Conservation (phyloP, 768 basidiomycete genomes). For the Cyathus striatus region DNA sequence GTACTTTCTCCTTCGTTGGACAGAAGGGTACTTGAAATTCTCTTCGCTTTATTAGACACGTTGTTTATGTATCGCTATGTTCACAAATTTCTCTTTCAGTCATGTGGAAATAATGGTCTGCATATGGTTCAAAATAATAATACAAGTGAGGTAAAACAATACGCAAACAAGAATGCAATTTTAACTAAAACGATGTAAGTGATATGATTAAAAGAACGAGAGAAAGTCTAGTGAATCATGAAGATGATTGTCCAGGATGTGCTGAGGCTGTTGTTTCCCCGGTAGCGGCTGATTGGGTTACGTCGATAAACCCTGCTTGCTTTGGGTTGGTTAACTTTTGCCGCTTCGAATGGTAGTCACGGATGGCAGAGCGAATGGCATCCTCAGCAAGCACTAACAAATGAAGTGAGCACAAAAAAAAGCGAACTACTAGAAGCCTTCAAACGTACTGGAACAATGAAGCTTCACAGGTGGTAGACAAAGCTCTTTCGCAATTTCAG, state of each 20-base stretch:
- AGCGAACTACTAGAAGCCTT: constrained; percentile 2
- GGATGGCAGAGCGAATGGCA: constrained; percentile 97
- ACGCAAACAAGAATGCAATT: constrained; percentile 11
- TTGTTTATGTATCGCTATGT: no score
- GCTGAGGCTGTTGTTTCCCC: constrained; percentile 51
- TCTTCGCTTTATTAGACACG: not conserved
- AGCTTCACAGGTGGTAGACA: constrained; percentile 95
- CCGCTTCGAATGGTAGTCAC: constrained; percentile 90
- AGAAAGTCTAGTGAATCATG: constrained; percentile 3
- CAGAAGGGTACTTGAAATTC: constrained; percentile 32
- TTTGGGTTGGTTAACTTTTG: constrained; percentile 41
- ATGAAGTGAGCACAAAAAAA: not conserved
- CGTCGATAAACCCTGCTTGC: constrained; percentile 66
- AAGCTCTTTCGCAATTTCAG: constrained; percentile 97
- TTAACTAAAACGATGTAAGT: constrained; percentile 8
- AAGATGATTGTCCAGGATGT: constrained; percentile 34
- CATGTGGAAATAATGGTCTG: constrained; percentile 18
- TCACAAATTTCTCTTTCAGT: no score
- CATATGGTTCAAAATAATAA: constrained; percentile 21
- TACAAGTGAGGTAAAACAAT: constrained; percentile 19
- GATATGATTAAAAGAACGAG: constrained; percentile 7
- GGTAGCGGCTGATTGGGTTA: constrained; percentile 50
- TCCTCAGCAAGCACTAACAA: constrained; percentile 89
- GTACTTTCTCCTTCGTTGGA: constrained; percentile 77
- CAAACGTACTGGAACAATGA: constrained; percentile 88